A percentile compares a stretch with the other conserved stretches of the same genome.
phyloP scores from a whole-genome alignment of 2,329 filamentous ascomycete genomes.

The Neoarthrinium moseri region DNA sequence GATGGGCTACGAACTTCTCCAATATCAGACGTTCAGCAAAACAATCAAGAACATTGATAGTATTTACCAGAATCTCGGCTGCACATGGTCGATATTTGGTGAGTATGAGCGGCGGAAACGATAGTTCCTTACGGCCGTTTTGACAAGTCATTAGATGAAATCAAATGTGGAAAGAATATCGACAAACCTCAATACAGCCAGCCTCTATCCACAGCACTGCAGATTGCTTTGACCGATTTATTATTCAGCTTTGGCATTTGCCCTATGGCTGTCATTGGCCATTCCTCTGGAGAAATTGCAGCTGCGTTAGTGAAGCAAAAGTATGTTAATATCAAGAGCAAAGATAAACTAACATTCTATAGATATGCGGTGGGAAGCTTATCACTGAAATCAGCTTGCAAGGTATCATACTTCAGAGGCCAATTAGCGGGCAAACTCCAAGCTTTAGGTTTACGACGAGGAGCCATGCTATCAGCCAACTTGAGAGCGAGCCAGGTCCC shows the following conservation, averaged over 20 bases:
- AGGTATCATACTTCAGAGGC: constrained; percentile 14
- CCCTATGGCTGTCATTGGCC: constrained; percentile 30
- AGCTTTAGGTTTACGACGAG: no score
- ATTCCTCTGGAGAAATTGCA: constrained; percentile 38
- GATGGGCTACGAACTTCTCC: constrained; percentile 32
- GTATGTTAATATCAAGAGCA: no score
- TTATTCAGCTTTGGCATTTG: constrained; percentile 26
- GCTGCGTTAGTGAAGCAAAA: no score
- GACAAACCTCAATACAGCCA: constrained; percentile 26
- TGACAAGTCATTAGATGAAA: no score
- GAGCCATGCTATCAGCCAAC: constrained; percentile 31
- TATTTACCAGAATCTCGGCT: constrained; percentile 9
- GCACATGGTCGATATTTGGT: constrained; percentile 14
- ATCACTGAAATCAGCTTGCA: constrained; percentile 15
- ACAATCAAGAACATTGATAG: constrained; percentile 12
- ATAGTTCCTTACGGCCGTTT: no score
- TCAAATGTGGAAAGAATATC: not conserved
- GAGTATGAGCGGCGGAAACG: no score
- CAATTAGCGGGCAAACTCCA: constrained; percentile 8
- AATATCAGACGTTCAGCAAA: constrained; percentile 15
- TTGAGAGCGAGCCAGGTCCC: constrained; percentile 12
- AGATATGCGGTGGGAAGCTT: constrained; percentile 14
- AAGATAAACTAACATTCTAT: not conserved
- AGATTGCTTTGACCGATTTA: constrained; percentile 38
- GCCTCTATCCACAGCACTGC: constrained; percentile 40